These are phyloP conservation scores for Leptographium lundbergii DNA, from an alignment of 2,329 filamentous ascomycete species.

Conservation along the genomic window DNA sequence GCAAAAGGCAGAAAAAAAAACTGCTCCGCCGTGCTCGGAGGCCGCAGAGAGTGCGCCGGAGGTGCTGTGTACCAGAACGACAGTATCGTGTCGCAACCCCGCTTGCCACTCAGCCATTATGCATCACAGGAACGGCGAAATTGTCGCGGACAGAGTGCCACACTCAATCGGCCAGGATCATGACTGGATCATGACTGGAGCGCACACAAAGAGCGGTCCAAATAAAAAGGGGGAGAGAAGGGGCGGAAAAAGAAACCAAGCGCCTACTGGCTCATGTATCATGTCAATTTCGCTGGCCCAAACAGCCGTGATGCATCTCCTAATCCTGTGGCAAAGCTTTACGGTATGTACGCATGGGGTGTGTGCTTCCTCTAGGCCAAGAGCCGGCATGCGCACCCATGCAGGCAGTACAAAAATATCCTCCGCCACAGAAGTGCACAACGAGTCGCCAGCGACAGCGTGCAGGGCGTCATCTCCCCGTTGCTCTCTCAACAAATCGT, in stretches of 20 bases:
- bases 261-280: background rate
- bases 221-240: background rate
- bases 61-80: background rate
- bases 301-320: background rate
- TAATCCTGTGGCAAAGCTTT: background rate
- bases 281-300: background rate
- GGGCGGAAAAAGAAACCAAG: background rate
- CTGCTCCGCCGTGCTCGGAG: background rate
- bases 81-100: background rate
- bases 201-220: background rate
- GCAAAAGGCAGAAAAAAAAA: background rate
- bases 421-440: too few relatives aligned
- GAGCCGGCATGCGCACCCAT: background rate
- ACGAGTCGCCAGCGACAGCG: background rate
- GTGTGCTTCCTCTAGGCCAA: background rate
- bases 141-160: background rate
- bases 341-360: background rate
- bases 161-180: background rate
- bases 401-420: background rate
- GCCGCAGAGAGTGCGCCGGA: background rate
- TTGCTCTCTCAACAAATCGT: background rate
- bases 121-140: background rate
- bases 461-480: background rate
- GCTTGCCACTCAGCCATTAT: background rate
- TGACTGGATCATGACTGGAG: background rate